Evolutionary conservation across 768 basidiomycete genomes (phyloP).

Genomic region (Cystofilobasidium macerans): DNA sequence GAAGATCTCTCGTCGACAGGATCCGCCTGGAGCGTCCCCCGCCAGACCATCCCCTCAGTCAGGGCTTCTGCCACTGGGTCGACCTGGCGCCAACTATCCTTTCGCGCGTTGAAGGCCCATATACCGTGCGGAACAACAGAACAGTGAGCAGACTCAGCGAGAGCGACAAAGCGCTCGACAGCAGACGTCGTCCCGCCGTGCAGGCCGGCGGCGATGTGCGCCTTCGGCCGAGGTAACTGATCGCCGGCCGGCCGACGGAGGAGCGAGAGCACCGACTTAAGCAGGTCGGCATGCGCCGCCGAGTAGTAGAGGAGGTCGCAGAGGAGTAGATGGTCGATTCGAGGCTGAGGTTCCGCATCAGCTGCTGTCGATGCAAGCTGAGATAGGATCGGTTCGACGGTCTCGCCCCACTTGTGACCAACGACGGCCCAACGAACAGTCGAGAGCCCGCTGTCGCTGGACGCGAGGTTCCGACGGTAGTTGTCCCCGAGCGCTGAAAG

Average conservation of each 20-base stretch:
- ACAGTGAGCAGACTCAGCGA: background rate
- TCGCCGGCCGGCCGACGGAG: conserved; percentile 40
- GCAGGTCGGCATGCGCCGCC: conserved; percentile 49
- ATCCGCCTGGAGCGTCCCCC: background rate
- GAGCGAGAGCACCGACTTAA: conserved; percentile 46
- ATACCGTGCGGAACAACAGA: background rate
- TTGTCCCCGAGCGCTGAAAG: conserved; percentile 50
- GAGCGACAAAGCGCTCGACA: conserved; percentile 10
- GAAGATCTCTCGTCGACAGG: too few species aligned
- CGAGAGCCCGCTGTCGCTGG: conserved; percentile 32
- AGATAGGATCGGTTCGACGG: conserved; percentile 46
- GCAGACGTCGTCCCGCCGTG: conserved; percentile 13
- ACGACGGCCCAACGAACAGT: conserved; percentile 43
- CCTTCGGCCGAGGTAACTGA: conserved; percentile 44
- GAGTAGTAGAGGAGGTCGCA: conserved; percentile 65
- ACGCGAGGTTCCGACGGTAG: conserved; percentile 44
- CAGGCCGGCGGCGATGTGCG: conserved; percentile 26
- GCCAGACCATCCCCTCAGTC: conserved; percentile 14
- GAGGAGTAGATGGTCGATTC: conserved; percentile 54
- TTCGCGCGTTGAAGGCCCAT: background rate
- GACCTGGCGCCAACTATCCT: conserved; percentile 5
- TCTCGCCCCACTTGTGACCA: conserved; percentile 59
- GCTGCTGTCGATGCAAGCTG: conserved; percentile 28
- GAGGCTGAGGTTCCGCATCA: conserved; percentile 17
- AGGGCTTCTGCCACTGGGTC: background rate